These are phyloP conservation scores for Moringa oleifera DNA, from an alignment of 345 rosid genomes.

Conservation along the genomic window DNA sequence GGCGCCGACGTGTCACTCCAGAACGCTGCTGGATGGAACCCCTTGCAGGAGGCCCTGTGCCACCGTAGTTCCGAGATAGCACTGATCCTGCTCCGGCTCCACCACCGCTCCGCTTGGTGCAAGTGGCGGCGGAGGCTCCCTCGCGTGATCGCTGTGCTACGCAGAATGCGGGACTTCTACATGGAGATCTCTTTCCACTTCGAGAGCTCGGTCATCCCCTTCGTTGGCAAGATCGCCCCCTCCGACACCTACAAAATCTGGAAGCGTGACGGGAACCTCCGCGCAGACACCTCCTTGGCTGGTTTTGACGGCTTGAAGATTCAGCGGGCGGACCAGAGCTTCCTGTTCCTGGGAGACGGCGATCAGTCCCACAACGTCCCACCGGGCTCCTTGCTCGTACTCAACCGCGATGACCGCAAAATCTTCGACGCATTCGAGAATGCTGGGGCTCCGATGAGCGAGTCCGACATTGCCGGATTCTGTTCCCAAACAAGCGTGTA, in stretches of 20 bases:
- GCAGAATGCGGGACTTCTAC: conserved; percentile 89
- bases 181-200: conserved; percentile 90
- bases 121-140: conserved; percentile 94
- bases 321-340: conserved; percentile 82
- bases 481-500: conserved; percentile 68
- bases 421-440: conserved; percentile 74
- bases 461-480: conserved; percentile 49
- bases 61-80: conserved; percentile 57
- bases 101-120: conserved; percentile 70
- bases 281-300: conserved; percentile 77
- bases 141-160: conserved; percentile 54
- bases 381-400: conserved; percentile 65
- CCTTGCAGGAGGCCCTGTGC: conserved; percentile 76
- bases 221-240: conserved; percentile 82
- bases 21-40: conserved; percentile 79
- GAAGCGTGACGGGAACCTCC: conserved; percentile 87
- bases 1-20: conserved; percentile 79
- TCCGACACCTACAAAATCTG: conserved; percentile 95
- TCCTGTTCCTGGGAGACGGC: conserved; percentile 82
- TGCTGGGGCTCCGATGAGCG: conserved; percentile 64
- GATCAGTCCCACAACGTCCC: conserved; percentile 47
- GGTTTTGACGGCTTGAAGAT: conserved; percentile 91
- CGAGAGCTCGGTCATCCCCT: conserved; percentile 92
- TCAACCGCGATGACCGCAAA: conserved; percentile 65
- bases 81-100: conserved; percentile 37